phyloP scores from a whole-genome alignment of 1,284 basidiomycete genomes.

The Apiotrichum domesticum region DNA sequence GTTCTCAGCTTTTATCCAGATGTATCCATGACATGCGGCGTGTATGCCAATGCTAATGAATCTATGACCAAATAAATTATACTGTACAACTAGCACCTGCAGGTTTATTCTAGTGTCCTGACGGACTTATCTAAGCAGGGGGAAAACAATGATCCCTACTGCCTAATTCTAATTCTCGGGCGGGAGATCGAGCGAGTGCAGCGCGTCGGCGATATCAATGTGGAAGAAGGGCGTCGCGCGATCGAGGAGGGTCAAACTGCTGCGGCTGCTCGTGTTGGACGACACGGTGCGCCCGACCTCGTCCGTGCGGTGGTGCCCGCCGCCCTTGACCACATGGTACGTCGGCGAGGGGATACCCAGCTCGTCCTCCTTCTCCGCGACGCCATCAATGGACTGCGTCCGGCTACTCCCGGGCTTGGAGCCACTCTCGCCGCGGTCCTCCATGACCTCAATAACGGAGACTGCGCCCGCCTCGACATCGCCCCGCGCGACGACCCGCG shows the following conservation, averaged over 20 bases:
- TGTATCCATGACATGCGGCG: no score
- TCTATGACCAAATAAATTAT: no score
- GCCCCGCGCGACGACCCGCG: not conserved
- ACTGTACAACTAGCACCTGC: no score
- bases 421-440: no score
- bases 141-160: no score
- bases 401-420: not conserved
- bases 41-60: no score
- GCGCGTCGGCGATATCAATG: conserved; percentile 45
- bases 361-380: not conserved
- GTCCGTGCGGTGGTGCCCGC: no score
- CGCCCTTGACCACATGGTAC: not conserved
- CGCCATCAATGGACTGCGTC: not conserved
- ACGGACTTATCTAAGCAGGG: no score
- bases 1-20: no score
- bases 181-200: conserved; percentile 19
- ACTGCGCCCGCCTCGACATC: conserved; percentile 2
- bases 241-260: conserved; percentile 31
- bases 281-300: not conserved
- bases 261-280: not conserved
- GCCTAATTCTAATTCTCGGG: not conserved
- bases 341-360: not conserved
- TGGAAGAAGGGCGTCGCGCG: conserved; percentile 47
- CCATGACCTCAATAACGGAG: not conserved
- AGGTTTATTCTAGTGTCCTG: no score